phyloP scores from a whole-genome alignment of 2,329 filamentous ascomycete genomes.

The Pestalotiopsis sp. region DNA sequence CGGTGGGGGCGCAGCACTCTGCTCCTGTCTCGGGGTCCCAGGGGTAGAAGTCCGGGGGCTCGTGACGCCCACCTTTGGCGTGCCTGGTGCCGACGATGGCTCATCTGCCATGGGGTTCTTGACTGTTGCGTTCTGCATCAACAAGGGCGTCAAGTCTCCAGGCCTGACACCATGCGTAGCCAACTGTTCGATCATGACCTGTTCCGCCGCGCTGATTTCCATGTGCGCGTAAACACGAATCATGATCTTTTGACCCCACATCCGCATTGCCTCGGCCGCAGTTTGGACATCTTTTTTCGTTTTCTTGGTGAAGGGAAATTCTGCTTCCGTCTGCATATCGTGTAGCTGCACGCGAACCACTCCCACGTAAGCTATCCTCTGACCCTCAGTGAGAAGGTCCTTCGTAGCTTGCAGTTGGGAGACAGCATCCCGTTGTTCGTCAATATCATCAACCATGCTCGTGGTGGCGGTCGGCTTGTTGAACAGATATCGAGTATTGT shows the following conservation, averaged over 20 bases:
- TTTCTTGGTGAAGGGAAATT: slow-evolving; percentile 64
- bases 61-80: slow-evolving; percentile 23
- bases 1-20: slow-evolving; percentile 53
- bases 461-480: slow-evolving; percentile 65
- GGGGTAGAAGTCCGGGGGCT: slow-evolving; percentile 31
- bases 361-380: slow-evolving; percentile 94
- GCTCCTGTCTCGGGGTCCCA: slow-evolving; percentile 41
- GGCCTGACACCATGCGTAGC: slow-evolving; percentile 89
- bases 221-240: slow-evolving; percentile 91
- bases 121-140: slow-evolving; percentile 91
- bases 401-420: slow-evolving; percentile 96
- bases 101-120: slow-evolving; percentile 79
- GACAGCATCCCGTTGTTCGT: slow-evolving; percentile 84
- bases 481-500: slow-evolving; percentile 95
- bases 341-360: slow-evolving; percentile 81
- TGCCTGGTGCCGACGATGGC: slow-evolving; percentile 22
- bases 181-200: slow-evolving; percentile 98
- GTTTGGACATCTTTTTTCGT: slow-evolving; percentile 73
- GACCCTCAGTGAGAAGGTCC: slow-evolving; percentile 89
- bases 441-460: slow-evolving; percentile 67
- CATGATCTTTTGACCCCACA: slow-evolving; percentile 99
- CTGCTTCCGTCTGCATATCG: slow-evolving; percentile 72
- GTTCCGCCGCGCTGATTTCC: slow-evolving; percentile 90
- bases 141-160: slow-evolving; percentile 76
- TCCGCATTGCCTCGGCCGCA: slow-evolving; percentile 78